Conservation (phyloP, 805 yeast genomes). For the Kazachstania africana region DNA sequence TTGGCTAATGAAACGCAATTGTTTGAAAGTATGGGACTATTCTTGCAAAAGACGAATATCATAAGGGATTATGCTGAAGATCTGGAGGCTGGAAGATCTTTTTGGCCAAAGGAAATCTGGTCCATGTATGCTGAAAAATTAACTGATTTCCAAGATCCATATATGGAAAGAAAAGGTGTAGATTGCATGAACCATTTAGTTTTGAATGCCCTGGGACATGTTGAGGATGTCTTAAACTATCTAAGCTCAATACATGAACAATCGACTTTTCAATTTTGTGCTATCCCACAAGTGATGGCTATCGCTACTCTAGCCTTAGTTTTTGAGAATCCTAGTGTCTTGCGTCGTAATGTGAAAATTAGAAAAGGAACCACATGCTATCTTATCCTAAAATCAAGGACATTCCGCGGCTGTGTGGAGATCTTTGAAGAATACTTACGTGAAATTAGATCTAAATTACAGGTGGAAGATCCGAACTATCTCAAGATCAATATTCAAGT, state of each 20-base stretch:
- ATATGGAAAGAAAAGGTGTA: slow-evolving; percentile 43
- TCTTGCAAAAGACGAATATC: slow-evolving; percentile 90
- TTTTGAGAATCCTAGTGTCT: slow-evolving; percentile 66
- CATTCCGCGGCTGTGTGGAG: slow-evolving; percentile 62
- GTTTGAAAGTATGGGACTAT: slow-evolving; percentile 84
- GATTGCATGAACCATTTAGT: slow-evolving; percentile 74
- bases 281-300: slow-evolving; percentile 99
- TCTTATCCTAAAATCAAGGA: slow-evolving; percentile 61
- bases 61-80: slow-evolving; percentile 93
- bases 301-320: slow-evolving; percentile 85
- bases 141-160: slow-evolving; percentile 43
- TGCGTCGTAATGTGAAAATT: slow-evolving; percentile 68
- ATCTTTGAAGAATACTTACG: slow-evolving; percentile 67
- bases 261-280: slow-evolving; percentile 80
- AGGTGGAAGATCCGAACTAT: slow-evolving; percentile 78
- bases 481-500: slow-evolving; percentile 72
- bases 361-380: slow-evolving; percentile 79
- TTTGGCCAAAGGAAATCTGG: slow-evolving; percentile 97
- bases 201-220: slow-evolving; percentile 67
- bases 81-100: slow-evolving; percentile 78
- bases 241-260: slow-evolving; percentile 69
- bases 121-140: slow-evolving; percentile 57
- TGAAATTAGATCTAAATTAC: slow-evolving; percentile 65
- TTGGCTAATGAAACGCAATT: slow-evolving; percentile 40
- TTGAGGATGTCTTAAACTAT: slow-evolving; percentile 62